Evolutionary conservation across 2,329 filamentous ascomycete genomes (phyloP).

Genomic region (Zymoseptoria ardabiliae): DNA sequence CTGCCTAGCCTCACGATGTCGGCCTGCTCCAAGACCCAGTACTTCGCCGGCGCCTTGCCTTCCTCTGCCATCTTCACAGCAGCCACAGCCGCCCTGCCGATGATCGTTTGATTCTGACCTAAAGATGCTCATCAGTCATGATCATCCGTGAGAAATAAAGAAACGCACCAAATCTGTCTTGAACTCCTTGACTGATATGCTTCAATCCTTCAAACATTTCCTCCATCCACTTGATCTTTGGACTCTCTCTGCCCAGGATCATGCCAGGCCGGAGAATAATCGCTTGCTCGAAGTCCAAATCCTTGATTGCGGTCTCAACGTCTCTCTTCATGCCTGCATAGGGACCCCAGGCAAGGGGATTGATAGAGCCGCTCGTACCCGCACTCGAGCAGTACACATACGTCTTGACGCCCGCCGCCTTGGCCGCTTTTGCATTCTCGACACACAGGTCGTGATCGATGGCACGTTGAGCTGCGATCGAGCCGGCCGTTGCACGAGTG

Average conservation of each 20-base stretch:
- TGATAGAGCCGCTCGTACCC: constrained; percentile 23
- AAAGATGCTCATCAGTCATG: neutral
- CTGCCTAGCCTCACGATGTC: constrained; percentile 12
- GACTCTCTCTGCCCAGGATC: constrained; percentile 26
- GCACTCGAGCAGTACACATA: constrained; percentile 32
- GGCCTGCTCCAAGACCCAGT: constrained; percentile 15
- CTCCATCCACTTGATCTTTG: constrained; percentile 16
- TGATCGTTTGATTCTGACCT: constrained; percentile 15
- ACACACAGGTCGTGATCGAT: constrained; percentile 34
- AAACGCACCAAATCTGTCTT: constrained; percentile 12
- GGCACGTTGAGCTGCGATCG: constrained; percentile 31
- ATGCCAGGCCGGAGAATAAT: constrained; percentile 32
- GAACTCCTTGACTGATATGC: constrained; percentile 9
- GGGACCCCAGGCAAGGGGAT: constrained; percentile 20
- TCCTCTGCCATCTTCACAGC: constrained; percentile 11
- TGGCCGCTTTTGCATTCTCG: constrained; percentile 31
- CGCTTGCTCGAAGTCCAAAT: constrained; percentile 31
- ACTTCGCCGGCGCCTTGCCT: constrained; percentile 13
- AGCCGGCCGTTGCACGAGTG: constrained; percentile 28
- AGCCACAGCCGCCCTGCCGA: constrained; percentile 13
- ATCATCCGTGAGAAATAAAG: neutral
- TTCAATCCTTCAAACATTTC: constrained; percentile 14
- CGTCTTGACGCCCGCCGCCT: constrained; percentile 30
- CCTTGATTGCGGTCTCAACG: constrained; percentile 32
- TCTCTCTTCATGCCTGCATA: constrained; percentile 34